Evolutionary conservation across 257 asterid species (phyloP).

Genomic region (Lantana camara): DNA sequence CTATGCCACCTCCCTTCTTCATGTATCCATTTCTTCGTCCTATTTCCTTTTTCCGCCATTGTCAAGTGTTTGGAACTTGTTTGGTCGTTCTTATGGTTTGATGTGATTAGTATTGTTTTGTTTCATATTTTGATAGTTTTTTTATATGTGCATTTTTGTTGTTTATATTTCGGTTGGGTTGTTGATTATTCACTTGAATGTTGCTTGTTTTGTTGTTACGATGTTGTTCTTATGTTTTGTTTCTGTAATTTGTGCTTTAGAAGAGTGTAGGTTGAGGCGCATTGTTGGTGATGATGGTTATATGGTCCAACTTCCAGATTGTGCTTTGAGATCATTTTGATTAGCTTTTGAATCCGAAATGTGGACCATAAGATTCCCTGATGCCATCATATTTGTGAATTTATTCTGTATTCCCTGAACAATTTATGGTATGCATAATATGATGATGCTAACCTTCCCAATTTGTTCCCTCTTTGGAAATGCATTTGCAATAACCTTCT

Average conservation of each 20-base stretch:
- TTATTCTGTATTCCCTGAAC: not conserved
- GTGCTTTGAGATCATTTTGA: no score
- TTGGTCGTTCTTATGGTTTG: not conserved
- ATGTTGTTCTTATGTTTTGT: no score
- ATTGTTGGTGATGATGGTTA: no score
- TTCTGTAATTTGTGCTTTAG: no score
- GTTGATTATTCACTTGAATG: no score
- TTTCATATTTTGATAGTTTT: not conserved
- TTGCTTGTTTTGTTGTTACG: no score
- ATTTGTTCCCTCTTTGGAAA: not conserved
- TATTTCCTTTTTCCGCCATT: no score
- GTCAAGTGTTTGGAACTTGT: not conserved
- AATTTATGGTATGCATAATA: not conserved
- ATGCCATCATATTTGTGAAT: not conserved
- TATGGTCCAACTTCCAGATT: no score
- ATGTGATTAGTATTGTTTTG: not conserved
- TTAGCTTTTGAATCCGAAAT: no score
- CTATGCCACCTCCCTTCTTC: conserved; percentile 64
- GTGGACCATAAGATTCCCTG: not conserved
- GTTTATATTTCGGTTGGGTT: not conserved
- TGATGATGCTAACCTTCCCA: not conserved
- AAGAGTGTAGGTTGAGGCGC: no score
- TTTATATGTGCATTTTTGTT: not conserved
- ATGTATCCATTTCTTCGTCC: conserved; percentile 32
- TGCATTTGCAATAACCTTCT: not conserved